phyloP scores from a whole-genome alignment of 208 protist species.

The Trypanosoma cruzi region DNA sequence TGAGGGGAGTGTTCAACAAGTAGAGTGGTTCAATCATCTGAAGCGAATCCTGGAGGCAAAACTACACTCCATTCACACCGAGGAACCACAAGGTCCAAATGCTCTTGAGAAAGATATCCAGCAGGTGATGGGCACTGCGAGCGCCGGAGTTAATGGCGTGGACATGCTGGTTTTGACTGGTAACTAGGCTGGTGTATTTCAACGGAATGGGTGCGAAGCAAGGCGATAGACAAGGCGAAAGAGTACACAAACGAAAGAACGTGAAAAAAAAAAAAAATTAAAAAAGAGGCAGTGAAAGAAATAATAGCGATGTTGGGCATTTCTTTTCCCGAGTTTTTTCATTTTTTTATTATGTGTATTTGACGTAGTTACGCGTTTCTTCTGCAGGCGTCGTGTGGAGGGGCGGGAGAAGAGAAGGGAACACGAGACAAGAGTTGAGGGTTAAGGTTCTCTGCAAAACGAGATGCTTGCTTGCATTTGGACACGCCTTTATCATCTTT shows the following conservation, averaged over 20 bases:
- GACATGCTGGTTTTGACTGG: conserved; percentile 69
- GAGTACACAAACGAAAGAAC: background rate
- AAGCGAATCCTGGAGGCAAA: conserved; percentile 65
- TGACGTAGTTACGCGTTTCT: background rate
- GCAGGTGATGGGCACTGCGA: conserved; percentile 43
- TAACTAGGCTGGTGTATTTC: conserved; percentile 28
- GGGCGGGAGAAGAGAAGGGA: background rate
- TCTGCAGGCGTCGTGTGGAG: background rate
- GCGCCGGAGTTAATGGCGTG: conserved; percentile 37
- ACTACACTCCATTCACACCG: conserved; percentile 37
- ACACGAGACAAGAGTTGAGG: too few species aligned
- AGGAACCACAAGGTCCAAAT: conserved; percentile 17
- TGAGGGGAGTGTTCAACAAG: conserved; percentile 79
- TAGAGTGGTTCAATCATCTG: conserved; percentile 77
- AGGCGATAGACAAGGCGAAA: background rate
- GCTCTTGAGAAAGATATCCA: conserved; percentile 58
- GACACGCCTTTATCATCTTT: background rate
- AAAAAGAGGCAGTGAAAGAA: background rate
- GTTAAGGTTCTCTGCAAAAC: too few species aligned
- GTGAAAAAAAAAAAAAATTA: background rate
- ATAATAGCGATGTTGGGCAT: background rate
- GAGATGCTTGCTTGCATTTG: too few species aligned
- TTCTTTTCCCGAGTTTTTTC: conserved; percentile 8
- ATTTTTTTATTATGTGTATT: conserved; percentile 6
- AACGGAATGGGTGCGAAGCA: background rate